These are phyloP conservation scores for Pseudopyrenochaeta lycopersici DNA, from an alignment of 2,329 filamentous ascomycete genomes.

Conservation along the genomic window DNA sequence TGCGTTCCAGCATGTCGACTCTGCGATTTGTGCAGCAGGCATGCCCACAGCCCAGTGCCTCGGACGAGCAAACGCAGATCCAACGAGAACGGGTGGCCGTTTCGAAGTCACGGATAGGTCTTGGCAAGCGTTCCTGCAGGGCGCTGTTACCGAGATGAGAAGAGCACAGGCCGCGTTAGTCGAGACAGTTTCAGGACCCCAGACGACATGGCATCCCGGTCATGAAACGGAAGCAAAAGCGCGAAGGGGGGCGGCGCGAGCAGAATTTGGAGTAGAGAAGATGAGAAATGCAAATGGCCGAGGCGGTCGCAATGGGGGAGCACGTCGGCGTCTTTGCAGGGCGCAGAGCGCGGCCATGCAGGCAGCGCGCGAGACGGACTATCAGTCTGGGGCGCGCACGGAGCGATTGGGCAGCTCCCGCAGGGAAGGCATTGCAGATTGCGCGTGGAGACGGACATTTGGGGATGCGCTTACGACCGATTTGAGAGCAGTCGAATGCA, in stretches of 20 bases:
- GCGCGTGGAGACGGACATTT: constrained; percentile 25
- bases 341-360: constrained; percentile 11
- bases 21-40: neutral
- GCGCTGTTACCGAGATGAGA: constrained; percentile 39
- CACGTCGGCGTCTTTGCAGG: neutral
- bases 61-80: constrained; percentile 30
- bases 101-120: constrained; percentile 23
- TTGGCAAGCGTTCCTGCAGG: constrained; percentile 36
- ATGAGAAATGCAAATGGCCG: constrained; percentile 12
- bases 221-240: constrained; percentile 25
- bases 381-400: constrained; percentile 18
- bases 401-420: constrained; percentile 7
- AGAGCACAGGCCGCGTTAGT: constrained; percentile 27
- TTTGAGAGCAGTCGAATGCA: constrained; percentile 12
- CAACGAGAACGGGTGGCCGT: constrained; percentile 32
- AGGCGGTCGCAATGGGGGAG: neutral
- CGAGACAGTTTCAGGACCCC: constrained; percentile 40
- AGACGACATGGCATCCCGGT: constrained; percentile 33
- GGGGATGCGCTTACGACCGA: constrained; percentile 16
- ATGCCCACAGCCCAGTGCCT: constrained; percentile 8
- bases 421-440: constrained; percentile 29
- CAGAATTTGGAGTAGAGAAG: constrained; percentile 4
- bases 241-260: constrained; percentile 7
- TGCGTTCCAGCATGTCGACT: constrained; percentile 10
- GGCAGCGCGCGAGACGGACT: neutral